phyloP scores from a whole-genome alignment of 192 early-diverging fungal species.

The Radiomyces spectabilis region DNA sequence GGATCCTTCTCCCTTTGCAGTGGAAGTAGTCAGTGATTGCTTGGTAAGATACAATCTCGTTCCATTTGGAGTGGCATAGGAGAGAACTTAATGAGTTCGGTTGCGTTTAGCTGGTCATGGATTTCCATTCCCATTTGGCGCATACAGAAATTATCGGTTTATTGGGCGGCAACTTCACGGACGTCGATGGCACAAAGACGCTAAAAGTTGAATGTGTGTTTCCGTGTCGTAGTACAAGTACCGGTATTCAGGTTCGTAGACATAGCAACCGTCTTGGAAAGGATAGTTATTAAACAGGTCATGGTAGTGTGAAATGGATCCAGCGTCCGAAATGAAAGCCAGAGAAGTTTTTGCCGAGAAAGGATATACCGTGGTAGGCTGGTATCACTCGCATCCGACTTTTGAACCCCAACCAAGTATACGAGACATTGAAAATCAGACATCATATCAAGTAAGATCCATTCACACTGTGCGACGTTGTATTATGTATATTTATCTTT shows the following conservation, averaged over 20 bases:
- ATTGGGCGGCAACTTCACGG: slow-evolving; percentile 72
- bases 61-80: not conserved
- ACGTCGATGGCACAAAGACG: slow-evolving; percentile 14
- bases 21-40: slow-evolving; percentile 37
- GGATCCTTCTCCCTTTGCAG: slow-evolving; percentile 43
- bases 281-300: not conserved
- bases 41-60: slow-evolving; percentile 36
- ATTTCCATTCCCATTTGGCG: slow-evolving; percentile 87
- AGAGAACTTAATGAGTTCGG: slow-evolving; percentile 2
- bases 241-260: slow-evolving; percentile 42
- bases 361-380: slow-evolving; percentile 71
- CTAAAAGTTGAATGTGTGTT: slow-evolving; percentile 63
- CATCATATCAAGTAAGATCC: slow-evolving; percentile 64
- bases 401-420: slow-evolving; percentile 86
- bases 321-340: slow-evolving; percentile 77
- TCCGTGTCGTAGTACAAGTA: slow-evolving; percentile 77
- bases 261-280: not conserved
- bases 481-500: slow-evolving; percentile 3
- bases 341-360: slow-evolving; percentile 59
- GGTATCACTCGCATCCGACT: slow-evolving; percentile 96
- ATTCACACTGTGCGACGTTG: not conserved
- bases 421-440: slow-evolving; percentile 88
- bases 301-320: slow-evolving; percentile 87
- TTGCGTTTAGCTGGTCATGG: slow-evolving; percentile 69
- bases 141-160: slow-evolving; percentile 91